Evolutionary conservation across 1,284 basidiomycete genomes (phyloP).

Genomic region (Amylostereum chailletii): DNA sequence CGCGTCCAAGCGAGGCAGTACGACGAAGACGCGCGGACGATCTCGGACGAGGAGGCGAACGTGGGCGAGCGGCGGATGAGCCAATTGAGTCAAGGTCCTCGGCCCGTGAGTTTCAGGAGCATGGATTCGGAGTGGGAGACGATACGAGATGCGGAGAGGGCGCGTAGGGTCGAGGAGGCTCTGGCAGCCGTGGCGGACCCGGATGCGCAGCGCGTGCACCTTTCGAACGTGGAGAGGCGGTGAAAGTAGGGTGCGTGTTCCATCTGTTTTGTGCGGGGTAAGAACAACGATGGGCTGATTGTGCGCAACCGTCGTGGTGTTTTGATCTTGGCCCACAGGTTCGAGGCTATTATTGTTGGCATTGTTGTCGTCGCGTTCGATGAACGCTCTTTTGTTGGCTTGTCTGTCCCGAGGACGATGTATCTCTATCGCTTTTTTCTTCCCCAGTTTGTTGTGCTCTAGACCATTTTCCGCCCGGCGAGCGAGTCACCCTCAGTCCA

Average conservation of each 20-base stretch:
- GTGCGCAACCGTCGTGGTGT: no score
- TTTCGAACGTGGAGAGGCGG: not conserved
- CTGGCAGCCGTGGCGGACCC: conserved; percentile 39
- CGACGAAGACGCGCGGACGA: conserved; percentile 11
- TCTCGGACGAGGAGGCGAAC: conserved; percentile 17
- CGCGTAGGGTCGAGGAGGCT: conserved; percentile 45
- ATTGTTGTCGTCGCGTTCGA: no score
- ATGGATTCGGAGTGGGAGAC: conserved; percentile 50
- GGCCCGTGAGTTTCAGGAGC: conserved; percentile 46
- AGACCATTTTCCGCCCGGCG: no score
- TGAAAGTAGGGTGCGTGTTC: not conserved
- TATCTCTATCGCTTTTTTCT: no score
- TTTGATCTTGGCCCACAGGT: no score
- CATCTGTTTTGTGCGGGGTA: not conserved
- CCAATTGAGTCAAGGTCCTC: not conserved
- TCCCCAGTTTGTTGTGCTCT: no score
- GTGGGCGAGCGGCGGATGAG: conserved; percentile 15
- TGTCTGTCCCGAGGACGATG: no score
- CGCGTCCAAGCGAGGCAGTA: conserved; percentile 26
- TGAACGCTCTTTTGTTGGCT: no score
- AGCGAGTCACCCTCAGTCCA: no score
- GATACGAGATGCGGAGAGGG: conserved; percentile 42
- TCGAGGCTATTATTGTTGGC: no score
- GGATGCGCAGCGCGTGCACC: not conserved
- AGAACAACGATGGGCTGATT: no score